Conservation (phyloP, 768 basidiomycete genomes). For the Leucosporidium yakuticum region DNA sequence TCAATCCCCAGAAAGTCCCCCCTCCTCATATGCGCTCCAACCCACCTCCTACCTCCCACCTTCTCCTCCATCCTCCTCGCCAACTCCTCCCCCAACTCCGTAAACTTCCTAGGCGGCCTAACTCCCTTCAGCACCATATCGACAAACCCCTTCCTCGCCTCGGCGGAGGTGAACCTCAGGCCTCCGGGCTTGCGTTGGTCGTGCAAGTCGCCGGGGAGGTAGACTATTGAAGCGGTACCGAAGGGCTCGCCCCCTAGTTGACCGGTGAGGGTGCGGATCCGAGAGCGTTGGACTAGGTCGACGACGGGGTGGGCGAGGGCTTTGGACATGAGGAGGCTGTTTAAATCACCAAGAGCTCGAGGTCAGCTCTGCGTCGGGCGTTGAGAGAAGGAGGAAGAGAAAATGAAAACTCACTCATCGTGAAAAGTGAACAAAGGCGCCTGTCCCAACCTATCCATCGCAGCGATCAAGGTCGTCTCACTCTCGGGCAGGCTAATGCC, state of each 20-base stretch:
- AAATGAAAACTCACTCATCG: constrained; percentile 4
- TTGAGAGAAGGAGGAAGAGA: not conserved
- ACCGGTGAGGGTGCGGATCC: not conserved
- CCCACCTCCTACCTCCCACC: constrained; percentile 15
- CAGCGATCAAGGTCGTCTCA: not conserved
- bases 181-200: constrained; percentile 22
- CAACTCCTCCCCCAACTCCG: not conserved
- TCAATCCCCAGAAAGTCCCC: constrained; percentile 15
- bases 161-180: constrained; percentile 3
- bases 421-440: not conserved
- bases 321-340: constrained; percentile 16
- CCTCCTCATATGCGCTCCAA: constrained; percentile 21
- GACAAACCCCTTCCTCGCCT: not conserved
- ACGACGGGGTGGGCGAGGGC: constrained; percentile 2
- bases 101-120: not conserved
- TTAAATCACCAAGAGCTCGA: too few relatives aligned
- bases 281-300: constrained; percentile 1
- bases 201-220: constrained; percentile 8
- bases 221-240: not conserved
- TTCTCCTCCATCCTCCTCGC: constrained; percentile 10
- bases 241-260: not conserved
- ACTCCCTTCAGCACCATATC: not conserved
- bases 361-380: not conserved
- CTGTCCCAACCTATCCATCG: not conserved
- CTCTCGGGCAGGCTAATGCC: too few relatives aligned